These are phyloP conservation scores for Orbilia ellipsospora DNA, from an alignment of 2,329 filamentous ascomycete genomes.

Conservation along the genomic window DNA sequence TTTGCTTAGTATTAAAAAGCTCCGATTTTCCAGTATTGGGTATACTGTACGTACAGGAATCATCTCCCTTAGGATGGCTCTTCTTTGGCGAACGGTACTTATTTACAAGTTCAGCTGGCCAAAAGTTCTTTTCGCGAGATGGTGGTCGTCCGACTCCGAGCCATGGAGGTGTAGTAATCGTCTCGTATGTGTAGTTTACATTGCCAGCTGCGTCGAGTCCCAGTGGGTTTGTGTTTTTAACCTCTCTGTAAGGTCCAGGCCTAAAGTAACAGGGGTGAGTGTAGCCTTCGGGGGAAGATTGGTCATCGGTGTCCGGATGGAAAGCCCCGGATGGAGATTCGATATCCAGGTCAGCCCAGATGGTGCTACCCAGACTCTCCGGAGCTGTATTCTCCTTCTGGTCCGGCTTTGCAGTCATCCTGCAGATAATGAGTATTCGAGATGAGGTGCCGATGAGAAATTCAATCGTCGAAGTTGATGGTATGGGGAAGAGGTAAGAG, in stretches of 20 bases:
- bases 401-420: background rate
- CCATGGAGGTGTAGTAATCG: background rate
- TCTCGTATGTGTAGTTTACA: slow-evolving; percentile 9
- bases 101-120: slow-evolving; percentile 32
- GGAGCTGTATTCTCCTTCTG: slow-evolving; percentile 25
- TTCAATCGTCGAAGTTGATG: background rate
- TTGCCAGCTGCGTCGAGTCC: slow-evolving; percentile 26
- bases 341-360: background rate
- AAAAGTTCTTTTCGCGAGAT: slow-evolving; percentile 11
- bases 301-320: background rate
- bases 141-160: slow-evolving; percentile 16
- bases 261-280: slow-evolving; percentile 31
- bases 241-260: slow-evolving; percentile 18
- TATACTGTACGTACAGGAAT: background rate
- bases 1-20: background rate
- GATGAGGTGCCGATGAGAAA: too few relatives aligned
- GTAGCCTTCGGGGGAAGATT: slow-evolving; percentile 26
- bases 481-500: background rate
- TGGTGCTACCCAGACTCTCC: background rate
- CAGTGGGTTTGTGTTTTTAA: slow-evolving; percentile 14
- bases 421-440: background rate
- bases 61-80: slow-evolving; percentile 2
- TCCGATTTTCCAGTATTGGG: background rate
- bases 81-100: slow-evolving; percentile 16
- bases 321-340: too few relatives aligned